Evolutionary conservation across 208 protist species (phyloP), one percentile per base, ranked within the genome.

Genomic region (Naegleria fowleri): DNA sequence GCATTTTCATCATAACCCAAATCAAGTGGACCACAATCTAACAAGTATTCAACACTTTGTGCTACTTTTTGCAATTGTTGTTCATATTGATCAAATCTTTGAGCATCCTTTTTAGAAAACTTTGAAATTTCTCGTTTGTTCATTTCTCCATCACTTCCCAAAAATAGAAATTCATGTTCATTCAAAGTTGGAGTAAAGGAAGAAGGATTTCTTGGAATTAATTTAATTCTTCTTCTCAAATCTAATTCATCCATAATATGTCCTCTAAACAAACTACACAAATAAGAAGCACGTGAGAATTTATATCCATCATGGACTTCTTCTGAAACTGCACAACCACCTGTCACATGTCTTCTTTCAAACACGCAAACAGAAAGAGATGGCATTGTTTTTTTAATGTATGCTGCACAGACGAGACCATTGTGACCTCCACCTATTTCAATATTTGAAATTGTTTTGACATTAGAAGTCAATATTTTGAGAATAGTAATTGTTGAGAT

Each of bases 261-360:
- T 16, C 90, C 90, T 19, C 94, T 93, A 9, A 95, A 91, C 19
- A 95, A 90, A 48, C 87, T 43, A 43, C n/a, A 79, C 55, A 95
- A 85, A 90, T 95, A 95, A 16, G 93, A 94, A 36, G 93, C 93
- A 38, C 94, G 84, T 19, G 94, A 95, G 88, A 94, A 95, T 90
- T 94, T 95, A 92, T 93, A 95, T 25, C 94, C 94, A 5, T 90
- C 91, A 5, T 93, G 33, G 1, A 95, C 36, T 90, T 95, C 93
- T 67, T 94, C 93, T 11, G 93, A 94, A 29, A 95, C 86, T 16
- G 94, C 94, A 5, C 94, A 94, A 51, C 87, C 87, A 33, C 87
- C 87, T 19, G 59, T 33, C 15, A 79, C 15, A 51, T 79, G 38
- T 79, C 87, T 90, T 36, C 19, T 90, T 36, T 90, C 87, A 36